Base-by-base conservation (phyloP, 78 protist species). In the Dictyostelium capitatum region DNA sequence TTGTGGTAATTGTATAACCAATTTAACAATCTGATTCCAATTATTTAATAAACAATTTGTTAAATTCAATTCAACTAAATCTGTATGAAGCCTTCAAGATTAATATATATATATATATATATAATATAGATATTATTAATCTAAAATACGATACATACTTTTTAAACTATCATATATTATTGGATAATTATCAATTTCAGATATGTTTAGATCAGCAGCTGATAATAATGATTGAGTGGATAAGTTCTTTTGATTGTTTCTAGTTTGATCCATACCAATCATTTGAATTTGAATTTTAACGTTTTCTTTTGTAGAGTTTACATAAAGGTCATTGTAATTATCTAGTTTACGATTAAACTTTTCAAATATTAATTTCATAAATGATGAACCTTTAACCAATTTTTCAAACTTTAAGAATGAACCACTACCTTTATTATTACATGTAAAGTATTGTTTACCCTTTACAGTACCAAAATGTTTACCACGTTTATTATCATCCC, bases 361-460 rank as follows among this genome's bases (percentile, higher is more conserved):
- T 17, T 37, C 46, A 28, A 48, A 19, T 41, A 84, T 9, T 6
- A 43, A 3, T 19, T 73, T 46, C 25, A 84, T 43, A 30, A 84
- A 59, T 11, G 57, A 6, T 25, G 10, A 28, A 28, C 77, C 73
- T 11, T 28, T 47, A 30, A 67, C n/a, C 0, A 84, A 46, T 28
- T 84, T 84, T n/a, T 84, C 91, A 15, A 6, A 15, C 48, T 84
- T 84, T 82, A 84, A 74, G 30, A 84, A 84, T 37, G 91, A 84
- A 20, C 56, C 90, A 54, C 81, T 54, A 57, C 83, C 65, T 12
- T 78, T 41, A 53, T 23, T 6, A 3, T 59, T 23, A 74, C 91
- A 84, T 28, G 57, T 46, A 74, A 84, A 84, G 74, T 84, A 84
- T 53, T 77, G 69, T 74, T 78, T 72, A 46, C 67, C 74, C 46